Percentiles rank a stretch among this genome's conserved stretches.
Evolutionary conservation across 23 red algal species (phyloP).

Genomic region (Gracilaria domingensis): DNA sequence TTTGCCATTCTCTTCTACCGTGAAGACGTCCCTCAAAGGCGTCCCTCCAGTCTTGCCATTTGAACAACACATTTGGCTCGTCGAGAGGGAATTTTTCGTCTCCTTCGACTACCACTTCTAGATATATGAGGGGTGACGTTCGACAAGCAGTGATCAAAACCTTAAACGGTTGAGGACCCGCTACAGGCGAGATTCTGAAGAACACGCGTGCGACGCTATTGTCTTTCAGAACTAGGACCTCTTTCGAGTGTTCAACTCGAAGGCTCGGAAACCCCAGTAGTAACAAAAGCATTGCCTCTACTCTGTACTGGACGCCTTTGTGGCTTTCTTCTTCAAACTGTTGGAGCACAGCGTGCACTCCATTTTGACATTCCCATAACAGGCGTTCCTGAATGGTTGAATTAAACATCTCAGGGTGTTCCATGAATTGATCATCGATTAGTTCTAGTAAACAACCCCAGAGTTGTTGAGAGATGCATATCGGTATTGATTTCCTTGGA

Average conservation of each 20-base stretch:
- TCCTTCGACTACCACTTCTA: conserved; percentile 30
- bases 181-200: conserved; percentile 39
- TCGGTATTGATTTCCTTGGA: neutral
- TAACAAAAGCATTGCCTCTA: conserved; percentile 46
- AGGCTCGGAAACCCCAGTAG: conserved; percentile 52
- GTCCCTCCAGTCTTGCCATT: conserved; percentile 69
- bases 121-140: neutral
- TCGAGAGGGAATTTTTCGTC: neutral
- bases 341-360: conserved; percentile 10
- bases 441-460: neutral
- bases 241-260: conserved; percentile 2
- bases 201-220: neutral
- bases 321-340: conserved; percentile 16
- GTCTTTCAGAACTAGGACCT: neutral
- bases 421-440: neutral
- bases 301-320: neutral
- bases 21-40: conserved; percentile 53
- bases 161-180: conserved; percentile 25
- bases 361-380: conserved; percentile 69
- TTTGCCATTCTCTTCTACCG: conserved; percentile 58
- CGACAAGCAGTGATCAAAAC: neutral
- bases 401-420: conserved; percentile 4
- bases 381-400: conserved; percentile 60
- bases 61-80: neutral
- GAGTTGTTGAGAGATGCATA: conserved; percentile 42